Percentiles rank a stretch among this genome's conserved stretches.
Evolutionary conservation across 345 rosid species (phyloP).

Genomic region (Hirschfeldia incana): DNA sequence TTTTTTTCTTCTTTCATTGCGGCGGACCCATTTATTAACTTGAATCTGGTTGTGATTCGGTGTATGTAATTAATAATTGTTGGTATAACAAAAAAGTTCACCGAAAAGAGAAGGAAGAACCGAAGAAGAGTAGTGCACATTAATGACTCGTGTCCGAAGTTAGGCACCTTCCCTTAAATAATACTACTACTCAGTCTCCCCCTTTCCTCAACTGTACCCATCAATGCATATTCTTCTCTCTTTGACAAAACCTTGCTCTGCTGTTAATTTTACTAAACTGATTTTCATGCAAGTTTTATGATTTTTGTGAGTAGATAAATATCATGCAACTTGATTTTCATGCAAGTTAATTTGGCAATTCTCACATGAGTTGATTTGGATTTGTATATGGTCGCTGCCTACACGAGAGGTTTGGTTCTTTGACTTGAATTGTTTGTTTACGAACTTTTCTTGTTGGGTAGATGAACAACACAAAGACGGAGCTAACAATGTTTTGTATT

Average conservation of each 20-base stretch:
- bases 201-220: slow-evolving; percentile 37
- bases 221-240: slow-evolving; percentile 35
- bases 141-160: slow-evolving; percentile 34
- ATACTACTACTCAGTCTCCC: slow-evolving; percentile 1
- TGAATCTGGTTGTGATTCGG: not conserved
- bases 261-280: not conserved
- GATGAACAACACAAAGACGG: slow-evolving; percentile 43
- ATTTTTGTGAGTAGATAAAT: not conserved
- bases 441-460: slow-evolving; percentile 17
- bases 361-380: slow-evolving; percentile 24
- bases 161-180: slow-evolving; percentile 33
- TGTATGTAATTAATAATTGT: slow-evolving; percentile 10
- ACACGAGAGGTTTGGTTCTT: slow-evolving; percentile 40
- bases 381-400: slow-evolving; percentile 28
- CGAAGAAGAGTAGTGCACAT: slow-evolving; percentile 16
- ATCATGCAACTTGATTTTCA: no score
- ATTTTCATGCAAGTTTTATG: slow-evolving; percentile 35
- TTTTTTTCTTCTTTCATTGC: not conserved
- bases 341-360: not conserved
- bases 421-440: slow-evolving; percentile 23
- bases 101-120: not conserved
- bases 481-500: slow-evolving; percentile 36
- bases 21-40: slow-evolving; percentile 18
- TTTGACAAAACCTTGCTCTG: slow-evolving; percentile 7
- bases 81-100: not conserved